Evolutionary conservation across 352 stramenopile species (phyloP).

Genomic region (Phytophthora citrophthora): DNA sequence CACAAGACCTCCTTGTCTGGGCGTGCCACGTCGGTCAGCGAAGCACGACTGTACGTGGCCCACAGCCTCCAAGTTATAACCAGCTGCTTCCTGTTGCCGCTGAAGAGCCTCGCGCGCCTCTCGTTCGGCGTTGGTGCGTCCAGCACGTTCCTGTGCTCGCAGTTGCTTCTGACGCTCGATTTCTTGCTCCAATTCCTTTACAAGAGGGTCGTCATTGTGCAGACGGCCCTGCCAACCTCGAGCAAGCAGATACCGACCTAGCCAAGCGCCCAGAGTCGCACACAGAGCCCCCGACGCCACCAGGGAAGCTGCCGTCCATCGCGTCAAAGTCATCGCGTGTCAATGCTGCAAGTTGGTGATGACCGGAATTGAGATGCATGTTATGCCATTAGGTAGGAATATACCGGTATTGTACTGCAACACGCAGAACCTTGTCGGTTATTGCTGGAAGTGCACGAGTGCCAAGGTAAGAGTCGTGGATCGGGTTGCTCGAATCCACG

Average conservation of each 20-base stretch:
- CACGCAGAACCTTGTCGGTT: no score
- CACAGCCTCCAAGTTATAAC: conserved; percentile 79
- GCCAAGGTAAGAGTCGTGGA: no score
- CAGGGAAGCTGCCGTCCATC: conserved; percentile 32
- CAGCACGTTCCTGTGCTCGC: conserved; percentile 71
- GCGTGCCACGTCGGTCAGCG: conserved; percentile 84
- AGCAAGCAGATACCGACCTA: conserved; percentile 27
- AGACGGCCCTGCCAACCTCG: conserved; percentile 6
- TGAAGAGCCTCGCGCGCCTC: conserved; percentile 74
- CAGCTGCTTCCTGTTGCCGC: conserved; percentile 57
- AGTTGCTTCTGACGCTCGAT: conserved; percentile 76
- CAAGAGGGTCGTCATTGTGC: conserved; percentile 37
- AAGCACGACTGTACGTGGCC: conserved; percentile 87
- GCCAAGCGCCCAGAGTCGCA: conserved; percentile 26
- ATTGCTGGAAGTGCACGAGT: no score
- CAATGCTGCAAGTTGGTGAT: conserved; percentile 9
- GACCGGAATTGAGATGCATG: conserved; percentile 6
- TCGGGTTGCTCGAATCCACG: no score
- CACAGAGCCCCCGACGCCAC: conserved; percentile 32
- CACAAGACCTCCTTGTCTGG: conserved; percentile 81
- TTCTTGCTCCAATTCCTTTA: conserved; percentile 62
- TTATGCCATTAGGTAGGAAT: no score
- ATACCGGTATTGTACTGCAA: no score
- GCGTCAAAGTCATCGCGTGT: conserved; percentile 31
- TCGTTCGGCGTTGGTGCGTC: conserved; percentile 75